Evolutionary conservation across 2,329 filamentous ascomycete species (phyloP).

Genomic region (Onygenales sp.): DNA sequence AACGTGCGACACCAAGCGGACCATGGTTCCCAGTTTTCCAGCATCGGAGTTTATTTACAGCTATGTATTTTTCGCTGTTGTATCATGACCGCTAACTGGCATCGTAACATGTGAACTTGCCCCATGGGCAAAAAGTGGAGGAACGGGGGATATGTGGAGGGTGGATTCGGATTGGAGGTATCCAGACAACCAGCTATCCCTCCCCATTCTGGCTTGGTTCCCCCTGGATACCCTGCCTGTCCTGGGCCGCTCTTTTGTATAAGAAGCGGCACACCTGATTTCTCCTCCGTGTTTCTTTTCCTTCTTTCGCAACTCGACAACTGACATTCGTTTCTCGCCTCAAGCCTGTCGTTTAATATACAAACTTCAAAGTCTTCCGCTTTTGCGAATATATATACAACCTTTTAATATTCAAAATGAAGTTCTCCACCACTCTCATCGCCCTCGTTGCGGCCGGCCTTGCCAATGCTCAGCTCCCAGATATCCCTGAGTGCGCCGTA

Average conservation of each 20-base stretch:
- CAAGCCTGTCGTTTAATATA: conserved; percentile 4
- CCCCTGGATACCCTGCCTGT: not conserved
- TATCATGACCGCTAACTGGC: too few relatives aligned
- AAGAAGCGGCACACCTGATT: not conserved
- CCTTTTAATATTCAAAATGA: conserved; percentile 20
- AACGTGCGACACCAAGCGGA: too few relatives aligned
- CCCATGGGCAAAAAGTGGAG: not conserved
- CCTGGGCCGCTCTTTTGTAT: conserved; percentile 1
- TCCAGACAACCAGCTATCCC: not conserved
- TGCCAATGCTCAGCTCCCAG: conserved; percentile 36
- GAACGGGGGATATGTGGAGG: not conserved
- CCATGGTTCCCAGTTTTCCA: too few relatives aligned
- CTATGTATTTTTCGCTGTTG: too few relatives aligned
- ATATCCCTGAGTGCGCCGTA: conserved; percentile 41
- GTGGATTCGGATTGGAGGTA: not conserved
- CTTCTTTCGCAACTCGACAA: not conserved
- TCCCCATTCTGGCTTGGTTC: not conserved
- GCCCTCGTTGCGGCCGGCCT: conserved; percentile 35
- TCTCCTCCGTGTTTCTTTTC: not conserved
- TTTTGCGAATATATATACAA: conserved; percentile 1
- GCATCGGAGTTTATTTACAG: too few relatives aligned
- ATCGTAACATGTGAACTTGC: not conserved
- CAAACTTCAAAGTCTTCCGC: conserved; percentile 2
- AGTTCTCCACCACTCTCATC: conserved; percentile 22
- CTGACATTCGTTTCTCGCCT: conserved; percentile 11